Evolutionary conservation across 805 yeast genomes (phyloP).

Genomic region (Limtongia smithiae): DNA sequence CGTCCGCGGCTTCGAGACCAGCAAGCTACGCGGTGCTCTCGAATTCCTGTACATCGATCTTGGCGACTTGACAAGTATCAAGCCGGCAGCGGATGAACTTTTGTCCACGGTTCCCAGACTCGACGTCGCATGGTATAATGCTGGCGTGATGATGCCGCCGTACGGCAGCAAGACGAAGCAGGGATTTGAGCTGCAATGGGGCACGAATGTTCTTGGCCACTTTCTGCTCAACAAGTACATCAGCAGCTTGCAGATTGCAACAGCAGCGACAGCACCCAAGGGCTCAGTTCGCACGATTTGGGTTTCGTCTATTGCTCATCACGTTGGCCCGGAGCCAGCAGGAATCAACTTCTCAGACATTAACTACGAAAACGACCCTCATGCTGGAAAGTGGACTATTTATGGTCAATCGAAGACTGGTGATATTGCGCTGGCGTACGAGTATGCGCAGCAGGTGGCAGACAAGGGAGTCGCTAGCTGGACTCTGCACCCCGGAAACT

Average conservation of each 20-base stretch:
- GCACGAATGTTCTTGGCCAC: constrained; percentile 47
- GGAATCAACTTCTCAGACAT: constrained; percentile 41
- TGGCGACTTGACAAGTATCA: constrained; percentile 35
- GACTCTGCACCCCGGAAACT: constrained; percentile 25
- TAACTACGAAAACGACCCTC: constrained; percentile 28
- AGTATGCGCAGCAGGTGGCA: constrained; percentile 11
- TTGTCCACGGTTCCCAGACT: constrained; percentile 33
- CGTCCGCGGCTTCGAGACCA: too few species aligned
- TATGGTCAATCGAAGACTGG: constrained; percentile 49
- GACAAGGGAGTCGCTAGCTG: constrained; percentile 16
- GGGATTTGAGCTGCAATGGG: constrained; percentile 47
- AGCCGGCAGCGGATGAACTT: constrained; percentile 39
- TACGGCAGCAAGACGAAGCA: constrained; percentile 39
- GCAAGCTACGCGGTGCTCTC: constrained; percentile 17
- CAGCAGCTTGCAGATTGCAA: constrained; percentile 40
- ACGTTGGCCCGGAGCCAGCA: constrained; percentile 34
- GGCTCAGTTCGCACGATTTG: constrained; percentile 45
- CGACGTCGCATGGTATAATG: constrained; percentile 44
- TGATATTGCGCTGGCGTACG: constrained; percentile 30
- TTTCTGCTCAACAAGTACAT: constrained; percentile 43
- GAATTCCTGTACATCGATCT: constrained; percentile 14
- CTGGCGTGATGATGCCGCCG: constrained; percentile 42
- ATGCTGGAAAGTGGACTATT: constrained; percentile 15
- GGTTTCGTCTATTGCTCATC: constrained; percentile 44
- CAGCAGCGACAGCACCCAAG: constrained; percentile 31